Percentiles rank a stretch among this genome's conserved stretches.
phyloP scores from a whole-genome alignment of 805 yeast genomes.

The Starmerella sirachaensis region DNA sequence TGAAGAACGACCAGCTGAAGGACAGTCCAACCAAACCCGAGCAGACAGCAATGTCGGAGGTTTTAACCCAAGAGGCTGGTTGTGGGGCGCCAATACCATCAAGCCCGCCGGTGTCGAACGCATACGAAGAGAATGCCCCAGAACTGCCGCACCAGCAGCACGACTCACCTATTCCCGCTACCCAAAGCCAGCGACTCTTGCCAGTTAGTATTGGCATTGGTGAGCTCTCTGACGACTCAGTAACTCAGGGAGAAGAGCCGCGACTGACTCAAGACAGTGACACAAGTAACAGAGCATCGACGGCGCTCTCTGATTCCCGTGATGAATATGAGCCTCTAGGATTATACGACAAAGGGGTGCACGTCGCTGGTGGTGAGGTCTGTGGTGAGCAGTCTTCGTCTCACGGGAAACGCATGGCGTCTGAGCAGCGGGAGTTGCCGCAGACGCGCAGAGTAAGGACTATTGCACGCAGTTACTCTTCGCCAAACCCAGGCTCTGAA shows the following conservation, averaged over 20 bases:
- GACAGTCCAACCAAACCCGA: not conserved
- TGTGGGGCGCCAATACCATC: not conserved
- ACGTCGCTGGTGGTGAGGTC: too few species aligned
- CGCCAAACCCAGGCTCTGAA: not conserved
- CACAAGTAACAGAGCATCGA: not conserved
- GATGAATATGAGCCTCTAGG: not conserved
- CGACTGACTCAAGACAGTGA: not conserved
- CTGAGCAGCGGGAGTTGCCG: too few species aligned
- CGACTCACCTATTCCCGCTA: not conserved
- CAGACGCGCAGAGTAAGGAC: not conserved
- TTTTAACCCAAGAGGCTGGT: constrained; percentile 5
- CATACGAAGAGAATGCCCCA: not conserved
- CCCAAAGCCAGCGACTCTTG: constrained; percentile 7
- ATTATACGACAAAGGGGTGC: too few species aligned
- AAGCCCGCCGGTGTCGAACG: constrained; percentile 5
- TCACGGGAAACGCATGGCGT: too few species aligned
- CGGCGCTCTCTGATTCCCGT: not conserved
- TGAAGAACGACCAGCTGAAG: not conserved
- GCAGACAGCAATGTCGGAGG: constrained; percentile 5
- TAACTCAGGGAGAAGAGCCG: too few species aligned
- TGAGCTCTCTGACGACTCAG: constrained; percentile 3
- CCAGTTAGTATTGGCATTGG: constrained; percentile 11
- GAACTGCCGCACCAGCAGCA: not conserved
- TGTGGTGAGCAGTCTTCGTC: not conserved
- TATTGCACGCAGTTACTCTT: not conserved